Evolutionary conservation across 192 early-diverging fungal genomes (phyloP).

Genomic region (Backusella mclennaniae): DNA sequence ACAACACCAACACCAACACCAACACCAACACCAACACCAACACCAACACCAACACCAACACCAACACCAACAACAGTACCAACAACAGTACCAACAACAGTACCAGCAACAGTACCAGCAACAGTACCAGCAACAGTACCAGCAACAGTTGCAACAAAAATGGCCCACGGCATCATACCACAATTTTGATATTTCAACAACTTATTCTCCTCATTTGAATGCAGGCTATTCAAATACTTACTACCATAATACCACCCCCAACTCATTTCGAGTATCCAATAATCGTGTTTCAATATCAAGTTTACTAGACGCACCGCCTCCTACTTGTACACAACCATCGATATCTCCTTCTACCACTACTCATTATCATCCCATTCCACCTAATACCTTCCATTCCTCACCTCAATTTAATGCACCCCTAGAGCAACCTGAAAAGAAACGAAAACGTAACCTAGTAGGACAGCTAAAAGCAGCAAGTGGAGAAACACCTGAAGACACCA

Average conservation of each 20-base stretch:
- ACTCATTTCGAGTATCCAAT: background rate
- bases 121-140: background rate
- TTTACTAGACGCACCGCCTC: background rate
- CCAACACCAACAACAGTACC: background rate
- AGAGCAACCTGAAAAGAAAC: background rate
- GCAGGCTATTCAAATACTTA: background rate
- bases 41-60: background rate
- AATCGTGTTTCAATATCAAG: background rate
- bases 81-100: background rate
- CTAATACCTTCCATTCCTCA: background rate
- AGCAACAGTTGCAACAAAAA: background rate
- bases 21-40: background rate
- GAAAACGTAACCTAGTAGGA: background rate
- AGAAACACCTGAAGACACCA: background rate
- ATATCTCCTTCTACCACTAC: background rate
- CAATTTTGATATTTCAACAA: background rate
- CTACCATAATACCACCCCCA: background rate
- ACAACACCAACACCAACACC: constrained; percentile 2
- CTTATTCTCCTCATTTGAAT: background rate
- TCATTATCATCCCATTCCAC: background rate
- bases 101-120: background rate
- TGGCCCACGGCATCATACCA: background rate
- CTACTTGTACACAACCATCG: background rate
- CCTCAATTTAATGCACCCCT: background rate
- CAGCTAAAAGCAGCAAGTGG: constrained; percentile 5